These are phyloP conservation scores for Dactylellina sp. DNA, from an alignment of 2,329 filamentous ascomycete species.

Conservation along the genomic window DNA sequence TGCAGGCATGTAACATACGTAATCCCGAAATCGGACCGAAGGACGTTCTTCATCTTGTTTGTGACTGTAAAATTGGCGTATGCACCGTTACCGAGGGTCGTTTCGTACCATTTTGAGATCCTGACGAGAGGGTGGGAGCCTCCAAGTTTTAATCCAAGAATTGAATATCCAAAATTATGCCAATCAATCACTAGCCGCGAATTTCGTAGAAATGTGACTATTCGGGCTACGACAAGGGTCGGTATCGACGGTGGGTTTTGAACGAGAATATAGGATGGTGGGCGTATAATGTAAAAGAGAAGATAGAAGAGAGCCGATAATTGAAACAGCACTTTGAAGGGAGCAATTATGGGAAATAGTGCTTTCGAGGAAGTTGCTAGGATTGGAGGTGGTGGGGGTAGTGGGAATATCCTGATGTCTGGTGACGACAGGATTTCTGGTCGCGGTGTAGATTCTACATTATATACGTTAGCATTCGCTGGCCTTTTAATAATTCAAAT, in stretches of 20 bases:
- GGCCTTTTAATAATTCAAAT: background rate
- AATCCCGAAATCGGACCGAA: slow-evolving; percentile 51
- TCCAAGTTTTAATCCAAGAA: slow-evolving; percentile 77
- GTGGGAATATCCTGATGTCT: slow-evolving; percentile 76
- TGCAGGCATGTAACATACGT: slow-evolving; percentile 29
- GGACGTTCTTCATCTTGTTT: slow-evolving; percentile 76
- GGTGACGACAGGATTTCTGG: slow-evolving; percentile 78
- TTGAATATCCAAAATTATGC: slow-evolving; percentile 99
- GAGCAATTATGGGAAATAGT: slow-evolving; percentile 81
- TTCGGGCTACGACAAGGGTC: slow-evolving; percentile 79
- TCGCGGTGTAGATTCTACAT: slow-evolving; percentile 78
- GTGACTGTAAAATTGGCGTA: slow-evolving; percentile 87
- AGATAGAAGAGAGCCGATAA: slow-evolving; percentile 76
- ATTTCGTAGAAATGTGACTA: slow-evolving; percentile 80
- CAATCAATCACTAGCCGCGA: slow-evolving; percentile 91
- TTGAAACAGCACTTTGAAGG: slow-evolving; percentile 88
- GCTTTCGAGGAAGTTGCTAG: slow-evolving; percentile 76
- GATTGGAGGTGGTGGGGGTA: slow-evolving; percentile 75
- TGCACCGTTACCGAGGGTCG: slow-evolving; percentile 75
- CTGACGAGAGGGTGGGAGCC: slow-evolving; percentile 76
- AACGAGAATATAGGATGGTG: slow-evolving; percentile 66
- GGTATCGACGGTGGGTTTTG: slow-evolving; percentile 96
- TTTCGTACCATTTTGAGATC: slow-evolving; percentile 82
- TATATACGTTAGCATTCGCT: background rate
- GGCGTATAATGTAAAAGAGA: slow-evolving; percentile 76